phyloP scores from a whole-genome alignment of 2,329 filamentous ascomycete genomes.

The Triangularia setosa region DNA sequence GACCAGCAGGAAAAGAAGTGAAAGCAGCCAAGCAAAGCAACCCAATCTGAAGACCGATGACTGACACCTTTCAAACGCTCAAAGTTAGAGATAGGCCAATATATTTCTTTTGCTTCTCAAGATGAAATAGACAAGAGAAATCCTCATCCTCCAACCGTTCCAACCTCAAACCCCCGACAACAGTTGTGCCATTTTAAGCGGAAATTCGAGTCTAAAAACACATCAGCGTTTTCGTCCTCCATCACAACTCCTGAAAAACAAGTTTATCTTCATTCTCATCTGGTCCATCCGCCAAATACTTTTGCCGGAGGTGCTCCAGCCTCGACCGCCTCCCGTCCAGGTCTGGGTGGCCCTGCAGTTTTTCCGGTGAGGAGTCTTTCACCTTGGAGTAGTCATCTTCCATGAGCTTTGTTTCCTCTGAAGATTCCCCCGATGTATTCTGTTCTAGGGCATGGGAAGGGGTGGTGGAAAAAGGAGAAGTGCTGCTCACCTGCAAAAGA shows the following conservation, averaged over 20 bases:
- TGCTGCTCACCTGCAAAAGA: slow-evolving; percentile 1
- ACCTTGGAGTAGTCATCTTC: too few relatives aligned
- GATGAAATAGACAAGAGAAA: background rate
- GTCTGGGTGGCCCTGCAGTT: background rate
- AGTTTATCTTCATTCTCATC: slow-evolving; percentile 12
- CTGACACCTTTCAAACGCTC: background rate
- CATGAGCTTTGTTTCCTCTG: too few relatives aligned
- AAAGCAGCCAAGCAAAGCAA: background rate
- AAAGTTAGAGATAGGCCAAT: background rate
- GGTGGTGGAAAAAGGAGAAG: background rate
- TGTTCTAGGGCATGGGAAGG: too few relatives aligned
- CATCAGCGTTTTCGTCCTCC: background rate
- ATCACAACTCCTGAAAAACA: slow-evolving; percentile 4
- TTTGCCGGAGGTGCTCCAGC: slow-evolving; percentile 3
- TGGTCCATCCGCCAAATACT: slow-evolving; percentile 1
- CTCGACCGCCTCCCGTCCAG: background rate
- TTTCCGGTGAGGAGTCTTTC: background rate
- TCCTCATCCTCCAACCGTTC: background rate
- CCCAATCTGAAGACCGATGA: background rate
- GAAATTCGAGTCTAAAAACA: slow-evolving; percentile 4
- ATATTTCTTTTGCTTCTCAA: background rate
- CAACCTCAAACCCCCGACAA: too few relatives aligned
- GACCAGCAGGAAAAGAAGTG: background rate
- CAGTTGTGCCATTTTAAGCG: too few relatives aligned
- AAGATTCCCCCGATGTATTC: too few relatives aligned